Base-by-base conservation (phyloP, 768 basidiomycete genomes). In the Leucogyrophana mollusca region DNA sequence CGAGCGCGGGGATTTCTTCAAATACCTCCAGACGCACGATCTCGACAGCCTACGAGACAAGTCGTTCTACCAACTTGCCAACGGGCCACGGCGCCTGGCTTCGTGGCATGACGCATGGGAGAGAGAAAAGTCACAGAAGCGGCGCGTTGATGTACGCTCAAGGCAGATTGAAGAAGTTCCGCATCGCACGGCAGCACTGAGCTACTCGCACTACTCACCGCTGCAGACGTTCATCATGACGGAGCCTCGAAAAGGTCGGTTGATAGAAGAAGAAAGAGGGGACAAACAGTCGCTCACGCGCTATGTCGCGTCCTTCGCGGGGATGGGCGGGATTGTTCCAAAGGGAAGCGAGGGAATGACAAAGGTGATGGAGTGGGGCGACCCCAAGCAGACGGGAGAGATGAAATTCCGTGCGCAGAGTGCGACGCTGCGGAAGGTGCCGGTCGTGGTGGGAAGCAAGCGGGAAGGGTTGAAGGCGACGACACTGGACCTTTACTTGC, bases 171-270 rank as follows among this genome's bases (percentile, higher is more conserved):
- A 82, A 49, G 82, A 77, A 34, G 72, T 78, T 45, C 87, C 87
- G 0, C 90, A 91, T 53, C 73, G 67, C 21, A 72, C 65, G 30
- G 87, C 73, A 32, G 90, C 78, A 3, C 71, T 90, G 34, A 66
- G 70, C 36, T 92, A 91, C 61, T 62, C 78, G 3, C 67, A 71
- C 33, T 72, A 76, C 27, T 72, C 84, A 5, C 43, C 50, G 5
- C 65, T 90, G 39, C 83, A 88, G 43, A 71, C 75, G 0, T 65
- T 68, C 42, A 67, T 83, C 59, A 72, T 69, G 58, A 72, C 73
- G 7, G 72, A 68, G 49, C 66, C 79, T 14, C 72, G 79, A 53
- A 78, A 80, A 6, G 90, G 85, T 41, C 74, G 87, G 46, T 49
- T 84, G 52, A 70, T 82, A 30, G 69, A 78, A 22, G 55, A 56